Evolutionary conservation across 176 grass and related monocot genomes (phyloP), one percentile per base, ranked within the genome.

Genomic region (Zoysia pacifica): DNA sequence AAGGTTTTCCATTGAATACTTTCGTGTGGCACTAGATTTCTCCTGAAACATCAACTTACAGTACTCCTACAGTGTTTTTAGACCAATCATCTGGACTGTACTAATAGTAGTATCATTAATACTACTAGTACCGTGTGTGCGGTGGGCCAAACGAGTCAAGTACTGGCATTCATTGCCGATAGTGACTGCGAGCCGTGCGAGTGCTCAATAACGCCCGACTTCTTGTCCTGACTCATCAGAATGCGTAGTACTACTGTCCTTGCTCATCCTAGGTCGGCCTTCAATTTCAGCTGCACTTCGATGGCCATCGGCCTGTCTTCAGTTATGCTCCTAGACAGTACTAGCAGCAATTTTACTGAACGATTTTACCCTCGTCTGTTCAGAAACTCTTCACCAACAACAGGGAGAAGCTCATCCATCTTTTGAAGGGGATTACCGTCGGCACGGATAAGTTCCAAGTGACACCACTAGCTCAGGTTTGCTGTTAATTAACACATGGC

Each of bases 301-400:
- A 9, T 35, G 40, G 65, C 53, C 44, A 42, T n/a, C 65, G 16
- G n/a, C 28, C 28, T 28, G 28, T 28, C 28, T 28, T 28, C 28
- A 28, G 28, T 28, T 28, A 28, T 28, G 28, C 28, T 28, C 28
- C 28, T 28, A 28, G 14, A 35, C 4, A 18, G 39, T 11, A 11
- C 42, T 40, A 12, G 16, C 52, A 36, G 14, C n/a, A 13, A n/a
- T 3, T 28, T 28, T 9, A 76, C 44, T 49, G 28, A 48, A 53
- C 1, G 16, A 7, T 43, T 47, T 66, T 47, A 42, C 48, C 50
- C 11, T 58, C n/a, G 6, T 48, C 46, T 76, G 4, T 28, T 79
- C 85, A 97, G 94, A 94, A 90, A 73, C 79, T 92, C 28, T 90
- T 92, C 73, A 90, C 74, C 19, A 85, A 92, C 3, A 97, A 92